Evolutionary conservation across 2,329 filamentous ascomycete genomes (phyloP).

Genomic region (Hirsutella minnesotensis): DNA sequence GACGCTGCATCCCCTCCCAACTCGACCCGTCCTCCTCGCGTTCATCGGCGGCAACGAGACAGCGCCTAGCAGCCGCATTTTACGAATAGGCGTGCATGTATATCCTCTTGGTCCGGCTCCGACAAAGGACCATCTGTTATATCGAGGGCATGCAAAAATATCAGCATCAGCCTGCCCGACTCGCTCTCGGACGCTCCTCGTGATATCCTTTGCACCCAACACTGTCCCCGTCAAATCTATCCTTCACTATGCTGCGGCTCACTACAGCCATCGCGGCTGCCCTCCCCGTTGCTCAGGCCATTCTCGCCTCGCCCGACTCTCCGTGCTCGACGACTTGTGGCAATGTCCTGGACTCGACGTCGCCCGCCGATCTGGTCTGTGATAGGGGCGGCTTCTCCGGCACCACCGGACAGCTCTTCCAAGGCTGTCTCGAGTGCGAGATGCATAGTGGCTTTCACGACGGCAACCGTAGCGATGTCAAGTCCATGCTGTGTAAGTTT

Average conservation of each 20-base stretch:
- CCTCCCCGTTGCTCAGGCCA: conserved; percentile 12
- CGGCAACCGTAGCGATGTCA: conserved; percentile 36
- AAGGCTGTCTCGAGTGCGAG: conserved; percentile 41
- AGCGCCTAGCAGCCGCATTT: neutral
- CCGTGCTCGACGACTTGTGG: conserved; percentile 40
- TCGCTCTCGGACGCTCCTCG: neutral
- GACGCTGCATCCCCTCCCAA: neutral
- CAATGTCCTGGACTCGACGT: conserved; percentile 36
- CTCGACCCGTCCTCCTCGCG: neutral
- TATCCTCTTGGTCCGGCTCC: neutral
- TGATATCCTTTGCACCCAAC: neutral
- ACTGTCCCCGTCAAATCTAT: neutral
- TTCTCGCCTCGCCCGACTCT: conserved; percentile 35
- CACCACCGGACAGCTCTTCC: conserved; percentile 34
- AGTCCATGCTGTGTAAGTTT: conserved; percentile 43
- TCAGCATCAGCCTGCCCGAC: neutral
- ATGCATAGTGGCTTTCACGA: conserved; percentile 34
- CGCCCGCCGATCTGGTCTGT: conserved; percentile 36
- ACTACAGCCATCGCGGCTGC: neutral
- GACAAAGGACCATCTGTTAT: neutral
- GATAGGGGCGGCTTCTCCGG: conserved; percentile 25
- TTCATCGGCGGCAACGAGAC: neutral
- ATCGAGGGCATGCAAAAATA: neutral
- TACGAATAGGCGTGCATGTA: neutral
- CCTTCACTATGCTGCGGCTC: neutral